Evolutionary conservation across 2,329 filamentous ascomycete species (phyloP), one percentile per base, ranked within the genome.

Genomic region (Exophiala viscosa): DNA sequence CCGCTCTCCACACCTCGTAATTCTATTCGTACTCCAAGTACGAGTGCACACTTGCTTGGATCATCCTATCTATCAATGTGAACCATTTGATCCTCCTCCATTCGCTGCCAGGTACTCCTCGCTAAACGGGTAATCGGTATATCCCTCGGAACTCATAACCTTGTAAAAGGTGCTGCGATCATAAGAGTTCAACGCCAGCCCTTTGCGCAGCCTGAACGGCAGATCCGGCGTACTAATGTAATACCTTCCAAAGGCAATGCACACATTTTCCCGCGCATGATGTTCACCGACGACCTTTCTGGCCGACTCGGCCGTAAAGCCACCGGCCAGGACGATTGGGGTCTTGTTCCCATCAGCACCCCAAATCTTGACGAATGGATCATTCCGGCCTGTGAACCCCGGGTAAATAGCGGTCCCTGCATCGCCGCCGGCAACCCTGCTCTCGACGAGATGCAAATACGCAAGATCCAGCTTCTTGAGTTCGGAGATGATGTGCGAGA

Each of bases 381-480:
- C 41, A 31, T 41, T 48, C 32, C 39, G 23, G 17, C 41, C 17
- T 11, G 42, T 53, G 13, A 48, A 31, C 1, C 17, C 20, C 13
- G 44, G 33, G 20, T 45, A 45, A 8, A 41, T 14, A 7, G 15
- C 44, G 11, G 35, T 35, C 3, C n/a, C 36, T 2, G 38, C 28
- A 5, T 42, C 50, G 20, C 32, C 51, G 28, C 44, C 41, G 2
- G 20, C 23, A 32, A 31, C 44, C 13, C 33, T 17, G 14, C 42
- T 41, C 63, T 87, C 82, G 8, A 87, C 69, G 0, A 85, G 48
- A 64, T 86, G 83, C 2, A 85, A 63, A 62, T 82, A 87, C 0
- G 82, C 78, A 11, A 88, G 69, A 1, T 76, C 73, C 1, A 84
- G 65, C 28, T 70, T 67, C 48, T 75, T 77, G 8, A 83, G 69